Base-by-base conservation (phyloP, 2,329 filamentous ascomycete genomes). In the Tolypocladium guangdongense region DNA sequence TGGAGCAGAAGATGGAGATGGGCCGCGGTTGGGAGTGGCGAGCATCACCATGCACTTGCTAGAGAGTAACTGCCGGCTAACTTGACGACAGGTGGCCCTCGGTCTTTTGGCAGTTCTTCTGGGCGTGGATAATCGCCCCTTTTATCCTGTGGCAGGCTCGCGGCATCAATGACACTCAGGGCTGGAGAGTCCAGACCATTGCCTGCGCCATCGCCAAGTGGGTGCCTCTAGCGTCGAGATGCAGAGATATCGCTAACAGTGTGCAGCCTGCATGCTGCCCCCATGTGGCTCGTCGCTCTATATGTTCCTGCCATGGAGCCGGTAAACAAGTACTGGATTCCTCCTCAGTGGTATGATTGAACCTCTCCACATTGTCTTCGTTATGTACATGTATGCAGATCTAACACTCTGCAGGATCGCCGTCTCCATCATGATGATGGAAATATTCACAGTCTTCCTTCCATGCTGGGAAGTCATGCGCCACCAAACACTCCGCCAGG, bases 161-260 rank as follows among this genome's bases (percentile, higher is more conserved):
- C 33, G 68, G 74, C n/a, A 82, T 87, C 56, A 72, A 73, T 33
- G 83, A 87, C 59, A 82, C 81, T 2, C 78, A 83, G 57, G 78
- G 82, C 50, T 87, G 83, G 83, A 74, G 82, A 8, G 61, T 77
- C 2, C 82, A 86, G 62, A 86, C 82, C 14, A 78, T 81, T 39
- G 67, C 64, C 12, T 78, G 74, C 60, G 70, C 70, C 48, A 57
- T 76, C 52, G 68, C 73, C 36, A 70, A 67, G 72, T 75, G 55
- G 53, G 69, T 64, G 16, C 30, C 12, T 50, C 6, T 36, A n/a
- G 43, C 10, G 30, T 6, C n/a, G 18, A 30, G 7, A 12, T 3
- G 16, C 36, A n/a, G 33, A 20, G 24, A n/a, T 33, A 20, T 33
- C 33, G 32, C 56, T 55, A 47, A 55, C 52, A n/a, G 14, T 8